Percentiles rank a stretch among this genome's conserved stretches.
Conservation (phyloP, 75 land plant genomes). For the Adiantum capillusveneris region DNA sequence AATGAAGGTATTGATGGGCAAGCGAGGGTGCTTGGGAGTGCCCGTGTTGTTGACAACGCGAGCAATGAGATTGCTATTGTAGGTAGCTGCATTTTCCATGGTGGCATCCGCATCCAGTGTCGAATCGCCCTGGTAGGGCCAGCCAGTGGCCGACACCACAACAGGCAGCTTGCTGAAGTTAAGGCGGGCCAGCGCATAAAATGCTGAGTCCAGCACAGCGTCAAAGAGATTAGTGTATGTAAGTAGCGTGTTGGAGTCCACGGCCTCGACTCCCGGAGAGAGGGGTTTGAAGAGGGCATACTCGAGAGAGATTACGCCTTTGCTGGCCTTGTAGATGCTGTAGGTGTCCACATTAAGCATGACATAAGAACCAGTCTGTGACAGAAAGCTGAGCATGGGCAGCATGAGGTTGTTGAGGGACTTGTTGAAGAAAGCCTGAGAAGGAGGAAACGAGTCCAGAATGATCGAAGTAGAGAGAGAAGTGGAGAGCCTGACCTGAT, state of each 20-base stretch:
- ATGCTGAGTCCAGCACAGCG: constrained; percentile 71
- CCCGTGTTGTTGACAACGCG: constrained; percentile 49
- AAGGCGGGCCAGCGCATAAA: constrained; percentile 44
- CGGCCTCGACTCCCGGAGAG: constrained; percentile 35
- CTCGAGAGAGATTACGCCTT: constrained; percentile 48
- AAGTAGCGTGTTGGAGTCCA: constrained; percentile 55
- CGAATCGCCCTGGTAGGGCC: constrained; percentile 65
- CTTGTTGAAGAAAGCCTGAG: constrained; percentile 54
- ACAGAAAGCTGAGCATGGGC: constrained; percentile 64
- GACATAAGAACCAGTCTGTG: constrained; percentile 46
- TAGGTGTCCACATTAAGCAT: constrained; percentile 79
- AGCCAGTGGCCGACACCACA: constrained; percentile 67
- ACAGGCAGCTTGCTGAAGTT: constrained; percentile 48
- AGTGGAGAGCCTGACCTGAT: constrained; percentile 47
- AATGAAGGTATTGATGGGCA: constrained; percentile 51
- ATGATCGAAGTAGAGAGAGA: constrained; percentile 48
- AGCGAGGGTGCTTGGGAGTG: constrained; percentile 48
- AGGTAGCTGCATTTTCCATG: constrained; percentile 42
- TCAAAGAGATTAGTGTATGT: constrained; percentile 63
- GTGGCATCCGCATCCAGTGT: constrained; percentile 47
- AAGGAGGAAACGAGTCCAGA: constrained; percentile 48
- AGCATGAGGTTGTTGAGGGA: constrained; percentile 36
- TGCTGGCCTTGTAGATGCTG: constrained; percentile 34
- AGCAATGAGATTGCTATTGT: constrained; percentile 44
- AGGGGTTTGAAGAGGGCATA: constrained; percentile 63